phyloP scores from a whole-genome alignment of 163 green algal species.

The Coccomyxa subellipsoidea region DNA sequence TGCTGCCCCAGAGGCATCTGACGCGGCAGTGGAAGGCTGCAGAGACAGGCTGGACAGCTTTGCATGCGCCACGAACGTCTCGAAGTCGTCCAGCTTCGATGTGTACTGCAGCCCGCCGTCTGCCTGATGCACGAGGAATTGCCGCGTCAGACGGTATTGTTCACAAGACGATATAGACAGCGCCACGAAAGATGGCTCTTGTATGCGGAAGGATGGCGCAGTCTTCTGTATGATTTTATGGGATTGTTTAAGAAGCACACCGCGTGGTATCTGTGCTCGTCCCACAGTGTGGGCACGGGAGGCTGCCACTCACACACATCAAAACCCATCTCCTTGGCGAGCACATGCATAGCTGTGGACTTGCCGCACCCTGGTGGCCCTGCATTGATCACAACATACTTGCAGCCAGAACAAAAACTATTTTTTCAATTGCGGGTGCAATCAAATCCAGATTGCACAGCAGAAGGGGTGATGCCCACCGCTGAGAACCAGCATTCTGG shows the following conservation, averaged over 20 bases:
- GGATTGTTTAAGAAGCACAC: too few relatives aligned
- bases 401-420: too few relatives aligned
- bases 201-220: too few relatives aligned
- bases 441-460: too few relatives aligned
- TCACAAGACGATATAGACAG: too few relatives aligned
- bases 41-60: constrained; percentile 67
- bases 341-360: constrained; percentile 49
- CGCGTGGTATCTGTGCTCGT: constrained; percentile 54
- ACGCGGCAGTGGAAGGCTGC: background rate
- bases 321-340: constrained; percentile 59
- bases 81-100: constrained; percentile 82
- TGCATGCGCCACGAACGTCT: constrained; percentile 61
- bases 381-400: constrained; percentile 23
- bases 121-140: constrained; percentile 17
- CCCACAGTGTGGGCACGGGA: constrained; percentile 54
- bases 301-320: constrained; percentile 64
- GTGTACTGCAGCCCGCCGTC: constrained; percentile 32
- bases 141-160: too few relatives aligned
- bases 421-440: too few relatives aligned
- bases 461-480: background rate
- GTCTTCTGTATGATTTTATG: too few relatives aligned
- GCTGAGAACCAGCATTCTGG: constrained; percentile 11
- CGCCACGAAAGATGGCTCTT: too few relatives aligned
- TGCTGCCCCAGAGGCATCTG: background rate
- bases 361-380: constrained; percentile 79